phyloP scores from a whole-genome alignment of 805 yeast species.

The Ogataea kodamae region DNA sequence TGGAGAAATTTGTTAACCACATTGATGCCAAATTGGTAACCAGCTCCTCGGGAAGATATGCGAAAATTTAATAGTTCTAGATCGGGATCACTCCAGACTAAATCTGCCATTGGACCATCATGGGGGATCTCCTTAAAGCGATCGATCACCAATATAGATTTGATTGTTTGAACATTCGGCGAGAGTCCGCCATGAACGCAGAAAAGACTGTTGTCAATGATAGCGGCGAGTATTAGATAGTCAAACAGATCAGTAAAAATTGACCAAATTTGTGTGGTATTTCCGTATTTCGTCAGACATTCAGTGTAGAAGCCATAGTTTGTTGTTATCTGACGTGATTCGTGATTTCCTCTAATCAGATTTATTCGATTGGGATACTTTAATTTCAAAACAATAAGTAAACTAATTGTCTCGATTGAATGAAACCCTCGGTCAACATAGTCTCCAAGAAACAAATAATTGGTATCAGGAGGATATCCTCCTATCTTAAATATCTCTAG shows the following conservation, averaged over 20 bases:
- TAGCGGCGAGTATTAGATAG: constrained; percentile 81
- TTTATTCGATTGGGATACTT: constrained; percentile 83
- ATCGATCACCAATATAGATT: constrained; percentile 87
- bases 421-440: constrained; percentile 95
- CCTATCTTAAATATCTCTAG: constrained; percentile 92
- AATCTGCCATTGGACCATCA: constrained; percentile 99
- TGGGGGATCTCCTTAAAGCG: constrained; percentile 95
- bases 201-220: constrained; percentile 84
- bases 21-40: constrained; percentile 90
- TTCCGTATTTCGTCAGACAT: constrained; percentile 84
- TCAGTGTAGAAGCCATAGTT: constrained; percentile 96
- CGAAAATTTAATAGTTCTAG: constrained; percentile 75
- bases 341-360: constrained; percentile 92
- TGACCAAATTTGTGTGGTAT: constrained; percentile 72
- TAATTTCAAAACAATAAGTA: constrained; percentile 76
- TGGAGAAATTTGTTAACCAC: constrained; percentile 84
- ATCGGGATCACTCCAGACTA: constrained; percentile 99
- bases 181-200: constrained; percentile 97
- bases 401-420: constrained; percentile 86
- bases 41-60: constrained; percentile 94
- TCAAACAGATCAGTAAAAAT: constrained; percentile 92
- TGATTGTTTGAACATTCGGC: constrained; percentile 91
- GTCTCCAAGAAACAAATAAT: constrained; percentile 90
- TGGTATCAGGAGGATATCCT: constrained; percentile 89
- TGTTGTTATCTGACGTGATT: constrained; percentile 93